Percentiles rank a stretch among this genome's conserved stretches.
phyloP scores from a whole-genome alignment of 148 eudicot genomes.

The Pouteria glomerata region DNA sequence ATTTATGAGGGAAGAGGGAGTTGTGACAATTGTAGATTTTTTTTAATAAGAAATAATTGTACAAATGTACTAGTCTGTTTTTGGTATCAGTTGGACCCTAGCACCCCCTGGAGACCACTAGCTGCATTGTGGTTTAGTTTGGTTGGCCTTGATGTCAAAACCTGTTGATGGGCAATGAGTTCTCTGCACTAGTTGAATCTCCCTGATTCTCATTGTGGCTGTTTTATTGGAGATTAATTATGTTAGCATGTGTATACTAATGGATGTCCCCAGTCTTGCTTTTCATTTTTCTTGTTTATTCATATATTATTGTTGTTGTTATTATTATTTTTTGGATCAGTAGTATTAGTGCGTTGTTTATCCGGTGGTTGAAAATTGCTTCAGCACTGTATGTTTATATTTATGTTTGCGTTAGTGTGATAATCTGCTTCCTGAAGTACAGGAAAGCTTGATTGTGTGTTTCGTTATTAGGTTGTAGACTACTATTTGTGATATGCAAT shows the following conservation, averaged over 20 bases:
- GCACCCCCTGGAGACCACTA: background rate
- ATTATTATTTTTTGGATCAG: background rate
- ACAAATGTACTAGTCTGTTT: conserved; percentile 1
- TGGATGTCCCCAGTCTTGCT: background rate
- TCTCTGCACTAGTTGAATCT: background rate
- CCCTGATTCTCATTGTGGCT: background rate
- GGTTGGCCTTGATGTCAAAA: conserved; percentile 1
- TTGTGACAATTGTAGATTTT: background rate
- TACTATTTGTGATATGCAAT: background rate
- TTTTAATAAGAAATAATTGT: too few species aligned
- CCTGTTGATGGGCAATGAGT: background rate
- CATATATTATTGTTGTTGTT: too few species aligned
- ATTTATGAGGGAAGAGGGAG: background rate
- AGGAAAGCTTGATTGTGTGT: background rate
- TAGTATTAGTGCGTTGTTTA: background rate
- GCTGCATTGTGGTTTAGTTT: background rate
- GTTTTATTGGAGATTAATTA: background rate
- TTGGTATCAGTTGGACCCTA: background rate
- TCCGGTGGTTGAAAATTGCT: background rate
- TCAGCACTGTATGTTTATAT: background rate
- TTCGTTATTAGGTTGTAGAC: background rate
- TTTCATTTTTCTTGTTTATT: too few species aligned
- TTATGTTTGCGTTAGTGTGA: background rate
- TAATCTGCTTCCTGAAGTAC: background rate
- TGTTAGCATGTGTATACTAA: background rate